These are phyloP conservation scores for Aureobasidium sp. DNA, from an alignment of 2,329 filamentous ascomycete genomes.

Conservation along the genomic window DNA sequence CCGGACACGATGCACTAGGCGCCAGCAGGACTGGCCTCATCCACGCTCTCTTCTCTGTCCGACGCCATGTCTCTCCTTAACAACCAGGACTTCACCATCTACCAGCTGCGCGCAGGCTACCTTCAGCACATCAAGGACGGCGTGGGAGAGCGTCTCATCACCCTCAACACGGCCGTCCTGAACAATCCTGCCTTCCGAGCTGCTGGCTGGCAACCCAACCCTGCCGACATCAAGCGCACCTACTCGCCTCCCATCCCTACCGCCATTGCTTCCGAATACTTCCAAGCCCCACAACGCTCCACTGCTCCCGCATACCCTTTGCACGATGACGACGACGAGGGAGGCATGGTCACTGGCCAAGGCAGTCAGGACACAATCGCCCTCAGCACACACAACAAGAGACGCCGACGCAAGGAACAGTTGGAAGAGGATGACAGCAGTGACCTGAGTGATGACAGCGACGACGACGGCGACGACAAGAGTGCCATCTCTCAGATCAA, in stretches of 20 bases:
- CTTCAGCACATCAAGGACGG: slow-evolving; percentile 74
- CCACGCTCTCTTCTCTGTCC: not conserved
- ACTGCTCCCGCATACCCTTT: slow-evolving; percentile 43
- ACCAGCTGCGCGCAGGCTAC: slow-evolving; percentile 74
- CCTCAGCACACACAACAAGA: slow-evolving; percentile 55
- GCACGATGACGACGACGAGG: slow-evolving; percentile 64
- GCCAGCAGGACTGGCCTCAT: slow-evolving; percentile 19
- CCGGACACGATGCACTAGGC: slow-evolving; percentile 2
- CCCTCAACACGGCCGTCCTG: slow-evolving; percentile 69
- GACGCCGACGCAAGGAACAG: slow-evolving; percentile 63
- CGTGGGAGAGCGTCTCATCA: slow-evolving; percentile 76
- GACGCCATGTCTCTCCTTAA: slow-evolving; percentile 33
- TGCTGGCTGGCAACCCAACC: slow-evolving; percentile 70
- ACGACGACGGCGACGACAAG: slow-evolving; percentile 60
- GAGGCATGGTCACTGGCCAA: slow-evolving; percentile 61
- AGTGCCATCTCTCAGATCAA: slow-evolving; percentile 84
- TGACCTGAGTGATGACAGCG: slow-evolving; percentile 76
- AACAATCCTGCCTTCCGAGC: slow-evolving; percentile 77
- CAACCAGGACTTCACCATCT: slow-evolving; percentile 58
- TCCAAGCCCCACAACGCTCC: slow-evolving; percentile 61
- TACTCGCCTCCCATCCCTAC: slow-evolving; percentile 83
- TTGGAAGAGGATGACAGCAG: slow-evolving; percentile 82
- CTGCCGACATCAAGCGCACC: slow-evolving; percentile 70
- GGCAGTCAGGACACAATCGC: slow-evolving; percentile 61
- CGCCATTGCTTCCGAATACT: slow-evolving; percentile 70